Evolutionary conservation across 495 filamentous ascomycete genomes (phyloP).

Genomic region (Beverwykella pulmonaria): DNA sequence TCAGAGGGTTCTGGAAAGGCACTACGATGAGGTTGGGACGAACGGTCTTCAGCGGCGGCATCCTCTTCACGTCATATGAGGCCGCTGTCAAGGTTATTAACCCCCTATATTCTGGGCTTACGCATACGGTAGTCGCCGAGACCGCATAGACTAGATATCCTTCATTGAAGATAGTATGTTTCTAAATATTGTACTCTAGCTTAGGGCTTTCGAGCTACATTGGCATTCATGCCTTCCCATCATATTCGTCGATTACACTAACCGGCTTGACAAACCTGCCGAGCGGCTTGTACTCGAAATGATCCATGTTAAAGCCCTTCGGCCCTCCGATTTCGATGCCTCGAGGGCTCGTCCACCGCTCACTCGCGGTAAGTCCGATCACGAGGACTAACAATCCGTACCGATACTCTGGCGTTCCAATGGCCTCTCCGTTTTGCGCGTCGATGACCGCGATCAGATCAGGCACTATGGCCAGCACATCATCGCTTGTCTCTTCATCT

Average conservation of each 20-base stretch:
- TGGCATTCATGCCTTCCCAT: not conserved
- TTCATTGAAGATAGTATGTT: not conserved
- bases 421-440: conserved; percentile 59
- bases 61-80: conserved; percentile 68
- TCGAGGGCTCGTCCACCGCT: conserved; percentile 57
- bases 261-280: conserved; percentile 54
- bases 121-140: conserved; percentile 12
- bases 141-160: conserved; percentile 1
- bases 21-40: conserved; percentile 68
- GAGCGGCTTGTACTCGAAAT: conserved; percentile 53
- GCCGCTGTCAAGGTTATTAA: conserved; percentile 47
- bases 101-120: conserved; percentile 23
- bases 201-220: not conserved
- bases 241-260: conserved; percentile 59
- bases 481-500: conserved; percentile 40
- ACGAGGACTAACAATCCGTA: conserved; percentile 58
- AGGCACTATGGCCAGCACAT: conserved; percentile 60
- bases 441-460: conserved; percentile 66
- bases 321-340: conserved; percentile 58
- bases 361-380: conserved; percentile 53
- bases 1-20: conserved; percentile 66
- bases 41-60: conserved; percentile 66
- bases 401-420: conserved; percentile 64
- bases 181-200: not conserved
- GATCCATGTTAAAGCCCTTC: conserved; percentile 55